Percentiles rank a stretch among this genome's conserved stretches.
These are phyloP conservation scores for Corchorus olitorius DNA, from an alignment of 345 rosid genomes.

Conservation along the genomic window DNA sequence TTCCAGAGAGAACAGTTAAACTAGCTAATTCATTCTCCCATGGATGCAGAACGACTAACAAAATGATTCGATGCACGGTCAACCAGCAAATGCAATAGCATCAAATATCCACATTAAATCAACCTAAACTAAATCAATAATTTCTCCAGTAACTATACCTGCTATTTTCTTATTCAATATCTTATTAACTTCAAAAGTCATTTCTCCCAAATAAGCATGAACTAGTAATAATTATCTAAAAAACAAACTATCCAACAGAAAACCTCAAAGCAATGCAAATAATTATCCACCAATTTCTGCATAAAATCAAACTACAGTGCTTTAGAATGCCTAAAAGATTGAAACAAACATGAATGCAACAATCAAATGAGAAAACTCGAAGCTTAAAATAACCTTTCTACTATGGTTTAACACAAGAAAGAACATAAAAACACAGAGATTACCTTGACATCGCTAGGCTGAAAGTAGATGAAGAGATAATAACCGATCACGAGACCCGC, in stretches of 20 bases:
- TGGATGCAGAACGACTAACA: neutral
- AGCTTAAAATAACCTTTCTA: too few species aligned
- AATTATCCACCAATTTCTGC: neutral
- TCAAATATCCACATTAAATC: neutral
- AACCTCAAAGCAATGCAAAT: neutral
- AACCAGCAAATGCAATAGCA: neutral
- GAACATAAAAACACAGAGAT: neutral
- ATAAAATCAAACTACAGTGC: neutral
- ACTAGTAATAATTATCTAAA: neutral
- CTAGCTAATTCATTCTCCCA: neutral
- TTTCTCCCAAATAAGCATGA: neutral
- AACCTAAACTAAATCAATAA: neutral
- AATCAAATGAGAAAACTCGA: too few species aligned
- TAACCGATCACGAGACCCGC: slow-evolving; percentile 79
- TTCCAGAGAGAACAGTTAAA: neutral
- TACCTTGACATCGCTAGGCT: slow-evolving; percentile 79
- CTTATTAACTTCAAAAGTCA: neutral
- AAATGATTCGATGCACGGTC: neutral
- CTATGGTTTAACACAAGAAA: too few species aligned
- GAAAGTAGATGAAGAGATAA: slow-evolving; percentile 71
- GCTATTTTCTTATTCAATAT: neutral
- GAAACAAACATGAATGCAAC: neutral
- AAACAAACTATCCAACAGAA: neutral
- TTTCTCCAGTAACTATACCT: neutral
- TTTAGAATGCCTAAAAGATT: neutral